Base-by-base conservation (phyloP, 2,329 filamentous ascomycete genomes). In the Zasmidium cellare region DNA sequence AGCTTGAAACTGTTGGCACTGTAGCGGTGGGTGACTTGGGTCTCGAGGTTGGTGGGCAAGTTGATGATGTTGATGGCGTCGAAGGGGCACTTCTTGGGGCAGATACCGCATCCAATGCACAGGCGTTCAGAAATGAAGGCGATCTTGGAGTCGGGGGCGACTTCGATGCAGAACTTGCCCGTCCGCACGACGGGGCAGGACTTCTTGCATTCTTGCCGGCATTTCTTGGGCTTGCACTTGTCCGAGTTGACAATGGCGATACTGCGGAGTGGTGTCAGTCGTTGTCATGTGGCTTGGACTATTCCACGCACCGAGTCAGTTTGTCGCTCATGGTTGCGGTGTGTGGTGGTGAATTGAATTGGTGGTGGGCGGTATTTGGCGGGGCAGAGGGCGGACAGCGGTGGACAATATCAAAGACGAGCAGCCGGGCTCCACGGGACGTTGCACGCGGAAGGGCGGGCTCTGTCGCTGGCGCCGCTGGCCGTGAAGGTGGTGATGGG, bases 21-120 rank as follows among this genome's bases (percentile, higher is more conserved):
- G 82, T 99, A 99, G 74, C 94, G 90, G 77, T 99, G 96, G 68
- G 94, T 97, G 72, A 99, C 92, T 77, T 97, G 90, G 66, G 89
- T 96, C 78, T 99, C 94, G 77, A 99, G 89, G 80, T 99, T 99
- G 76, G 94, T 99, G 69, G 96, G 94, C 83, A 99, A 82, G 82
- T 99, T 99, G 91, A 99, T 99, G 77, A 99, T 99, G 76, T 93
- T 96, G 79, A 99, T 99, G 66, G 94, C 94, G 73, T 92, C 89
- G 78, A 99, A 99, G 16, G 94, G 94, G 77, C 94, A 99, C 78
- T 97, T 97, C 83, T 99, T 99, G 46, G 93, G 92, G 78, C 96
- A 99, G 80, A 99, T 99, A 87, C 94, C 96, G 74, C 96, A 99
- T 77, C 94, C 94, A 71, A 97, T 97, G 76, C 93, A 97, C 62